Percentiles rank a stretch among this genome's conserved stretches.
phyloP scores from a whole-genome alignment of 306 rosid genomes.

The Ammopiptanthus mongolicus region DNA sequence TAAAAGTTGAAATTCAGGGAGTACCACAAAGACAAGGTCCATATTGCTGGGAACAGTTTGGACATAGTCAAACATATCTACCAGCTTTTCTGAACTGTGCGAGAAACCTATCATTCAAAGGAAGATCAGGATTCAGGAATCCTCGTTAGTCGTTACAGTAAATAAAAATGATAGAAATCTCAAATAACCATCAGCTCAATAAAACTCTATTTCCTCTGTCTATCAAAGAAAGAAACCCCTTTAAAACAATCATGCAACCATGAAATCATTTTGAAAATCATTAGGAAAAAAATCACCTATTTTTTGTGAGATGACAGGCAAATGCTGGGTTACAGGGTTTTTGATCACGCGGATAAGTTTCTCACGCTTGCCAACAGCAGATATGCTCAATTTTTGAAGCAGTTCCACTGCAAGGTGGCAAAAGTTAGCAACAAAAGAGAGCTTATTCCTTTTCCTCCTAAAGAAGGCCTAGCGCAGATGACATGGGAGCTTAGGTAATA shows the following conservation, averaged over 20 bases:
- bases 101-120: slow-evolving; percentile 54
- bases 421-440: slow-evolving; percentile 11
- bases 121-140: neutral
- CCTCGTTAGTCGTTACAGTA: neutral
- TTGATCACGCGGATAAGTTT: slow-evolving; percentile 68
- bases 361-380: slow-evolving; percentile 66
- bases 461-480: neutral
- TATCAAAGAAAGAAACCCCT: neutral
- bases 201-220: neutral
- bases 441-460: neutral
- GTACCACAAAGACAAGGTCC: slow-evolving; percentile 86
- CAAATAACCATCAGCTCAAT: neutral
- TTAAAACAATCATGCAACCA: neutral
- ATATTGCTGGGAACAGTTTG: slow-evolving; percentile 19
- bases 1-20: neutral
- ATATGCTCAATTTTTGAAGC: slow-evolving; percentile 77
- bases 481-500: neutral
- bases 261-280: neutral
- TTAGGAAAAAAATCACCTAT: slow-evolving; percentile 45
- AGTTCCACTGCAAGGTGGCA: slow-evolving; percentile 57
- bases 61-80: slow-evolving; percentile 44
- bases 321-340: slow-evolving; percentile 79
- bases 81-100: slow-evolving; percentile 62
- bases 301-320: slow-evolving; percentile 65
- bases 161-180: neutral